Conservation (phyloP, 257 asterid species). For the Petunia axillaris region DNA sequence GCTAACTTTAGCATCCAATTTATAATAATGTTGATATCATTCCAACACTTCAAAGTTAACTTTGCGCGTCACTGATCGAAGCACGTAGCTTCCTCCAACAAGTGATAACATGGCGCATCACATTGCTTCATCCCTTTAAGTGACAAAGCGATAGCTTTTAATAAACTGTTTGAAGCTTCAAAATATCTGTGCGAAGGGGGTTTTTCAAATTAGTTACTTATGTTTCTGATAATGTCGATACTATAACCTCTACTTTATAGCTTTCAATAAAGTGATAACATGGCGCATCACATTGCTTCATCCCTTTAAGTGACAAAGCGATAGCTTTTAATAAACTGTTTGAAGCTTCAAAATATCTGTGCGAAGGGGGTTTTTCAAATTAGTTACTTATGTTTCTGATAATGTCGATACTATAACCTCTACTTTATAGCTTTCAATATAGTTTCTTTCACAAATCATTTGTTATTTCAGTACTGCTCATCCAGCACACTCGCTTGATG, state of each 20-base stretch:
- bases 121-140: too few species aligned
- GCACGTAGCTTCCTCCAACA: too few species aligned
- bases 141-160: too few species aligned
- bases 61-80: too few species aligned
- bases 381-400: neutral
- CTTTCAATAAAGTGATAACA: neutral
- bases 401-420: neutral
- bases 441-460: constrained; percentile 12
- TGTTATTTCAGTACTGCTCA: neutral
- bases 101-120: too few species aligned
- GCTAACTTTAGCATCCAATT: too few species aligned
- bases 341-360: constrained; percentile 8
- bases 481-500: too few species aligned
- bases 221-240: neutral
- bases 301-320: too few species aligned
- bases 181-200: constrained; percentile 1
- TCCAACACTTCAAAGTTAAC: too few species aligned
- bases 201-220: neutral
- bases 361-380: neutral
- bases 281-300: too few species aligned
- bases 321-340: too few species aligned
- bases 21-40: too few species aligned
- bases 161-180: neutral
- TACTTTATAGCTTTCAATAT: neutral
- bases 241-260: neutral